These are phyloP conservation scores for Aspergillus leporis DNA, from an alignment of 495 filamentous ascomycete species.

Conservation along the genomic window DNA sequence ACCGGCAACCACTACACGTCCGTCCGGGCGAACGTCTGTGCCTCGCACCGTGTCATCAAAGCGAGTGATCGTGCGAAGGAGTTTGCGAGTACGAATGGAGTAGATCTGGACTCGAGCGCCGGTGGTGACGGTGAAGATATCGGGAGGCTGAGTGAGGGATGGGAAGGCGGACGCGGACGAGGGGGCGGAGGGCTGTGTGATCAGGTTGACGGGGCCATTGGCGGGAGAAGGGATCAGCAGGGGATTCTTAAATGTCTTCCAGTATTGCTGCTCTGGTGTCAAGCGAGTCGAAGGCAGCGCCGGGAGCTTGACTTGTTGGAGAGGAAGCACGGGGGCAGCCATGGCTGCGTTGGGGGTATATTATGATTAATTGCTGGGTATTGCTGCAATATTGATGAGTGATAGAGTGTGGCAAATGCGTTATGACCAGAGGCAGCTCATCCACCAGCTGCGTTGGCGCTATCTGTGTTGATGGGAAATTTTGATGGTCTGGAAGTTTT, in stretches of 20 bases:
- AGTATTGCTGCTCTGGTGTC: conserved; percentile 92
- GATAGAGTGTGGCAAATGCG: not conserved
- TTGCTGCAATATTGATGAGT: not conserved
- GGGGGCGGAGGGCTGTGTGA: conserved; percentile 70
- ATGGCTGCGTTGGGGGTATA: conserved; percentile 48
- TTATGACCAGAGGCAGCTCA: not conserved
- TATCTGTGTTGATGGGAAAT: not conserved
- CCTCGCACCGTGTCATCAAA: conserved; percentile 87
- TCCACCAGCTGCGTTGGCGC: conserved; percentile 2
- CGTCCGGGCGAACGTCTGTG: conserved; percentile 85
- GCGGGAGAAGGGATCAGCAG: conserved; percentile 83
- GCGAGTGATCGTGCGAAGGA: conserved; percentile 86
- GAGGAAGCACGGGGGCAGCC: conserved; percentile 83
- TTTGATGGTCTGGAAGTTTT: conserved; percentile 11
- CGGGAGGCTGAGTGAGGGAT: conserved; percentile 52
- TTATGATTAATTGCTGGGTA: not conserved
- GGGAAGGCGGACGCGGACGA: conserved; percentile 47
- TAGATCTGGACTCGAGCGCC: conserved; percentile 91
- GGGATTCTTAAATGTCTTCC: conserved; percentile 87
- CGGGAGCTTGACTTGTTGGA: conserved; percentile 82
- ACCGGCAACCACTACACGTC: conserved; percentile 83
- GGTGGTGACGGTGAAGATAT: conserved; percentile 89
- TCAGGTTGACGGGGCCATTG: conserved; percentile 80
- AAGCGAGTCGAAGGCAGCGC: conserved; percentile 47
- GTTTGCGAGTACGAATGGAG: conserved; percentile 82